Conservation (phyloP, 192 early-diverging fungal genomes). For the Entomortierella parvispora region DNA sequence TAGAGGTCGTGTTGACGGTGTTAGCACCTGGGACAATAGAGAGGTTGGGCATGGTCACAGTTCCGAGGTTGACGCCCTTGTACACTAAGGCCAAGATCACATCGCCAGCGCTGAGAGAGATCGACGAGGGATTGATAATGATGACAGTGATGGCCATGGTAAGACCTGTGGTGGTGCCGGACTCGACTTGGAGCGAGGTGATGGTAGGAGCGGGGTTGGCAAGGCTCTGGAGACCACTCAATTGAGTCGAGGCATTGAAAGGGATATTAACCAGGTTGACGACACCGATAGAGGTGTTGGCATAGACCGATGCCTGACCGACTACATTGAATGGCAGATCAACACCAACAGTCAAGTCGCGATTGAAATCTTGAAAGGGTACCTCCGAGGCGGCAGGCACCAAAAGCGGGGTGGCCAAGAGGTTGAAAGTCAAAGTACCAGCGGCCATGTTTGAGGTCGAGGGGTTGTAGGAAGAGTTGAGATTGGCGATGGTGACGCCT, state of each 20-base stretch:
- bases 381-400: conserved; percentile 33
- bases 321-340: conserved; percentile 38
- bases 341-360: conserved; percentile 40
- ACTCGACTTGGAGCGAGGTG: conserved; percentile 55
- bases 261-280: conserved; percentile 50
- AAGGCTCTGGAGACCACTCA: conserved; percentile 35
- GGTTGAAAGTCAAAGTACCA: conserved; percentile 43
- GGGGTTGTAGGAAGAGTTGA: conserved; percentile 23
- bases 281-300: conserved; percentile 54
- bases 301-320: conserved; percentile 50
- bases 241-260: conserved; percentile 48
- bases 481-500: conserved; percentile 33
- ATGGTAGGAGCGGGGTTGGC: background rate
- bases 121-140: conserved; percentile 56
- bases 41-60: conserved; percentile 50
- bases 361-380: conserved; percentile 51
- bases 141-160: conserved; percentile 45
- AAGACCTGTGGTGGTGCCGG: conserved; percentile 48
- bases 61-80: conserved; percentile 42
- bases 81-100: conserved; percentile 51
- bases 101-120: conserved; percentile 54
- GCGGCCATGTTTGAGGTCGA: conserved; percentile 27
- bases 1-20: conserved; percentile 44
- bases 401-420: conserved; percentile 29
- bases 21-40: conserved; percentile 49